Evolutionary conservation across 75 land plant species (phyloP).

Genomic region (Pinus tabuliformis): DNA sequence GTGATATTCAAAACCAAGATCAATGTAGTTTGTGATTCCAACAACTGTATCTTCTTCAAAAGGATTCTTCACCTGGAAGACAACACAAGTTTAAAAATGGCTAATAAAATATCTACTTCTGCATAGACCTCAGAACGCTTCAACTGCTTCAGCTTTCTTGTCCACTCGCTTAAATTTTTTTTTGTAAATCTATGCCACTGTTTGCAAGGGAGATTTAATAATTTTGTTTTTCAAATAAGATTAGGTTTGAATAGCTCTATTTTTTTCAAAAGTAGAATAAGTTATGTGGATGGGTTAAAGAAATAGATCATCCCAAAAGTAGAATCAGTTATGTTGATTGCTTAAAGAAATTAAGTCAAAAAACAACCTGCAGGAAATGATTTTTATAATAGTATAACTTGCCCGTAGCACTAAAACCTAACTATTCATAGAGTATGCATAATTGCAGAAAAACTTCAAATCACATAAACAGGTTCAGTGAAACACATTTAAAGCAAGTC

Average conservation of each 20-base stretch:
- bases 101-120: neutral
- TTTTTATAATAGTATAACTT: neutral
- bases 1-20: constrained; percentile 83
- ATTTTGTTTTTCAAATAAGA: neutral
- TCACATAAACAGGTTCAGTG: neutral
- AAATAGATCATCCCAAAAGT: neutral
- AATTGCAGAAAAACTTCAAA: neutral
- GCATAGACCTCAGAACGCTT: neutral
- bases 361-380: neutral
- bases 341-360: neutral
- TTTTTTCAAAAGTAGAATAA: no score
- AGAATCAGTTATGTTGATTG: neutral
- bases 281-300: no score
- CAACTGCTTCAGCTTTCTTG: neutral
- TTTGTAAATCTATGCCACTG: neutral
- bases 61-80: constrained; percentile 75
- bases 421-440: neutral
- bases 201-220: neutral
- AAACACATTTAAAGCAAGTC: neutral
- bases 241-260: no score
- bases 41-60: constrained; percentile 78
- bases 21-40: constrained; percentile 94
- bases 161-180: neutral
- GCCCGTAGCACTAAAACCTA: neutral
- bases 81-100: neutral